Evolutionary conservation across 495 filamentous ascomycete genomes (phyloP), one percentile per base, ranked within the genome.

Genomic region (Neurospora intermedia): DNA sequence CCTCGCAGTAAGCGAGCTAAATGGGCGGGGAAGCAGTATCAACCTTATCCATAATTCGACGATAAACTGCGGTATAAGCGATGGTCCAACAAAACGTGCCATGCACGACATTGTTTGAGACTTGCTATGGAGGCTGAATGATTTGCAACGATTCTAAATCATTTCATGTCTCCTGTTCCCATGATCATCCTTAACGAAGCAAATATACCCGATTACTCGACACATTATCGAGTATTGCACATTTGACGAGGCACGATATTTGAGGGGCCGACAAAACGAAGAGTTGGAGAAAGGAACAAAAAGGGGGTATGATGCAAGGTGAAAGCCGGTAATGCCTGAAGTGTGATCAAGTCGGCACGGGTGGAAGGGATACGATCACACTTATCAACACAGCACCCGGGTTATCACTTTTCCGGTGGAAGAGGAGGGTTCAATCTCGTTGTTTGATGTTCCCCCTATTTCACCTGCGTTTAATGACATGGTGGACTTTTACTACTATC

Each of bases 1-100:
- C 96, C 74, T 96, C 93, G 8, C 96, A 98, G 88, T 99, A 97
- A 91, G 76, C 54, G n/a, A 41, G 38, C 35, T 16, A 11, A 31
- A 40, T 38, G 35, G 23, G 54, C 54, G 31, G 54, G 54, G 54
- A 62, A 62, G 54, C n/a, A 71, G 23, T 15, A 43, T 9, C 13
- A 20, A 18, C 70, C 43, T 35, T 39, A 15, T 20, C 42, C 40
- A 18, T 71, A n/a, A 62, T 62, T 62, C 54, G 54, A 62, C 54
- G 54, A 62, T 35, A 31, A 35, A 62, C 9, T 35, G 27, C 54
- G 54, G 54, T 8, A 62, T 13, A 62, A 35, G 13, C 54, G 54
- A 62, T 27, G 54, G 54, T 62, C 27, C 54, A 18, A 62, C 27
- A 62, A 54, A 27, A 16, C 27, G 54, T 31, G 27, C 11, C 27